phyloP scores from a whole-genome alignment of 257 asterid species.

The Solanum medicagineum region DNA sequence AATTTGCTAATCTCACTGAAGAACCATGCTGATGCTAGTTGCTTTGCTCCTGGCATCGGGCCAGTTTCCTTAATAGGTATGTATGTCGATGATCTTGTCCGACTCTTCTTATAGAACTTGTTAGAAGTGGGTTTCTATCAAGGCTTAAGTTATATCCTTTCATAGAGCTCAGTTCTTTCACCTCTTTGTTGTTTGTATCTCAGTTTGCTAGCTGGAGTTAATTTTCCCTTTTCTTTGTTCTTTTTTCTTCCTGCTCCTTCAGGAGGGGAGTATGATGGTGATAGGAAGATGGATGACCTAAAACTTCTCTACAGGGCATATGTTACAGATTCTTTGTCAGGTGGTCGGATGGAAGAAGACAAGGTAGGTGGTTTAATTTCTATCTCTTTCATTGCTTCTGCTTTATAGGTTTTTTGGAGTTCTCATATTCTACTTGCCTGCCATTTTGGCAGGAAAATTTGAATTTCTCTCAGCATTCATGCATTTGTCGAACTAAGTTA shows the following conservation, averaged over 20 bases:
- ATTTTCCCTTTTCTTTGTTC: not conserved
- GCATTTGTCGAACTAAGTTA: not conserved
- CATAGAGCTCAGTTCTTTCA: not conserved
- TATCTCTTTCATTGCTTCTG: not conserved
- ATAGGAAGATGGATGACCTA: slow-evolving; percentile 67
- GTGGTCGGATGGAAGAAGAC: slow-evolving; percentile 74
- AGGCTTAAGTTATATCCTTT: not conserved
- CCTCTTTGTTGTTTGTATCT: not conserved
- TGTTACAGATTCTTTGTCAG: slow-evolving; percentile 59
- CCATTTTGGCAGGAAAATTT: not conserved
- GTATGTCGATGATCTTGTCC: not conserved
- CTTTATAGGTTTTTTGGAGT: not conserved
- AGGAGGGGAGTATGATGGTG: slow-evolving; percentile 82
- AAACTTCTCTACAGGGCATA: slow-evolving; percentile 74
- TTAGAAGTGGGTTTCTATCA: slow-evolving; percentile 1
- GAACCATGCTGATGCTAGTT: slow-evolving; percentile 69
- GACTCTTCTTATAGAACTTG: not conserved
- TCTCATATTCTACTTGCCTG: not conserved
- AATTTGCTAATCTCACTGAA: slow-evolving; percentile 55
- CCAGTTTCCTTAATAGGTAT: slow-evolving; percentile 71
- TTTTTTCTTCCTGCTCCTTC: slow-evolving; percentile 8
- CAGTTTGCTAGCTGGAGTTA: slow-evolving; percentile 7
- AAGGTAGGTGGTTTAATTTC: slow-evolving; percentile 37
- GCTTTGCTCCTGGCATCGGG: slow-evolving; percentile 81
- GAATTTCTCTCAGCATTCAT: not conserved